Evolutionary conservation across 2,329 filamentous ascomycete genomes (phyloP).

Genomic region (Byssochlamys sp.): DNA sequence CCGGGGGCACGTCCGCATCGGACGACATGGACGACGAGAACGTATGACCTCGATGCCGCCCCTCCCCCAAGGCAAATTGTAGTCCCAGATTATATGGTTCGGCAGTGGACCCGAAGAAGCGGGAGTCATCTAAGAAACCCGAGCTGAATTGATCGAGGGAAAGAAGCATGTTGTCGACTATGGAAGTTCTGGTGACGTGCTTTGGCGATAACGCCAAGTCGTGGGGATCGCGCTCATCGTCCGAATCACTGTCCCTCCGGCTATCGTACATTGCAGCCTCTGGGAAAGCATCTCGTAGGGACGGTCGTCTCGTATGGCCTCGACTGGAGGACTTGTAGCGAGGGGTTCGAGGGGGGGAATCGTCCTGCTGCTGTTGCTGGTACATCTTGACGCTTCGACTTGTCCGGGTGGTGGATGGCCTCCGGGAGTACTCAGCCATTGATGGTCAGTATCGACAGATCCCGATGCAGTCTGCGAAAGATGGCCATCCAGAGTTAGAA

Average conservation of each 20-base stretch:
- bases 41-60: conserved; percentile 48
- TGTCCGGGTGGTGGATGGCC: conserved; percentile 7
- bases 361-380: conserved; percentile 14
- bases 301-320: conserved; percentile 19
- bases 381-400: conserved; percentile 17
- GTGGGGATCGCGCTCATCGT: conserved; percentile 45
- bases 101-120: conserved; percentile 32
- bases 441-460: background rate
- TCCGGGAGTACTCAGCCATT: background rate
- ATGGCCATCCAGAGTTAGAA: background rate
- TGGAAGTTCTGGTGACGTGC: conserved; percentile 73
- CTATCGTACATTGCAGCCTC: conserved; percentile 27
- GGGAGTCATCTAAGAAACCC: conserved; percentile 27
- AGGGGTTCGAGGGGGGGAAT: conserved; percentile 33
- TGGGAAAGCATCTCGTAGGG: conserved; percentile 34
- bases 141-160: conserved; percentile 73
- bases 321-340: conserved; percentile 23
- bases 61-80: conserved; percentile 21
- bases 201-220: conserved; percentile 71
- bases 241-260: conserved; percentile 25
- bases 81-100: conserved; percentile 24
- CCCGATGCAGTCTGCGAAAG: background rate
- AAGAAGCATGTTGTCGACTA: conserved; percentile 90
- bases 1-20: conserved; percentile 40
- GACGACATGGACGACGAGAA: conserved; percentile 53